Evolutionary conservation across 2,329 filamentous ascomycete genomes (phyloP).

Genomic region (Penicillium sp.): DNA sequence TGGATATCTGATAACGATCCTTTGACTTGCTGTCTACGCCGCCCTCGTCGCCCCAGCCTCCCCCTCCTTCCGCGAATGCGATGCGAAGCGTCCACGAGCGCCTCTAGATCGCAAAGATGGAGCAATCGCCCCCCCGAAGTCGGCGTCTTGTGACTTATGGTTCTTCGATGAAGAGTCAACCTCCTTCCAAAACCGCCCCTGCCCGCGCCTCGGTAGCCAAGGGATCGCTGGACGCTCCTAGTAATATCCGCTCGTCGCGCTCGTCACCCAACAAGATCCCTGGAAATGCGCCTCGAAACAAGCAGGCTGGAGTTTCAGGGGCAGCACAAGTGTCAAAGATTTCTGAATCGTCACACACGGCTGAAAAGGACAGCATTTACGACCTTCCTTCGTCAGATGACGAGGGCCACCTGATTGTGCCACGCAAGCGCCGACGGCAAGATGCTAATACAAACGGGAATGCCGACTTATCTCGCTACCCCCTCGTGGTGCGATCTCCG

Average conservation of each 20-base stretch:
- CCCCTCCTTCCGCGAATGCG: conserved; percentile 2
- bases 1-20: not conserved
- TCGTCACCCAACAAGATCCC: not conserved
- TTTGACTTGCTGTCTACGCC: not conserved
- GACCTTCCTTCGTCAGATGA: conserved; percentile 33
- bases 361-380: conserved; percentile 21
- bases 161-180: conserved; percentile 25
- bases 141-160: conserved; percentile 44
- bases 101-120: conserved; percentile 17
- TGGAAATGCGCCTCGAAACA: conserved; percentile 5
- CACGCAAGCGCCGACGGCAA: conserved; percentile 24
- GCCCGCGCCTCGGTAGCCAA: not conserved
- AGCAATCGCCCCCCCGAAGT: conserved; percentile 18
- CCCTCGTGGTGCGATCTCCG: not conserved
- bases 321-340: not conserved
- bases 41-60: not conserved
- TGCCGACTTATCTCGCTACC: not conserved
- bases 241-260: conserved; percentile 2
- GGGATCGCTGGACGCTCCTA: not conserved
- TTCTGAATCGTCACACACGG: not conserved
- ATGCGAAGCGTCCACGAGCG: conserved; percentile 1
- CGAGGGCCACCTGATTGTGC: conserved; percentile 16
- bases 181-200: conserved; percentile 2
- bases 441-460: conserved; percentile 2
- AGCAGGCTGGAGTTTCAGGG: conserved; percentile 2